Percentiles rank a stretch among this genome's conserved stretches.
Conservation (phyloP, 2,329 filamentous ascomycete species). For the Colletotrichum horii region DNA sequence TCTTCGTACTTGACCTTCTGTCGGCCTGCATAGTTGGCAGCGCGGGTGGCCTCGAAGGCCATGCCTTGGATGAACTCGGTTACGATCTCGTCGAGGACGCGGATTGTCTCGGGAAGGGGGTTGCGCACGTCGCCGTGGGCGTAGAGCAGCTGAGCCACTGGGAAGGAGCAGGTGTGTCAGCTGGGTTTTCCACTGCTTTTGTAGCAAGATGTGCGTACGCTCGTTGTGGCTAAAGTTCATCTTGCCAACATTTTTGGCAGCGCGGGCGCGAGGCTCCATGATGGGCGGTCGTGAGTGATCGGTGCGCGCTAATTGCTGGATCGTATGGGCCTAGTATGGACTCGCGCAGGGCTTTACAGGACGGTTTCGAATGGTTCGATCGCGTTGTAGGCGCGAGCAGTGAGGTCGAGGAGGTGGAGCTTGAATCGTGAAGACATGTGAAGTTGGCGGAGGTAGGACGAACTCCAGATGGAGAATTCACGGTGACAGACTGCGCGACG, state of each 20-base stretch:
- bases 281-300: slow-evolving; percentile 32
- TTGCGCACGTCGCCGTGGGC: slow-evolving; percentile 80
- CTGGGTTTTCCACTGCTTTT: neutral
- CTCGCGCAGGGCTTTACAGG: neutral
- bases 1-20: slow-evolving; percentile 99
- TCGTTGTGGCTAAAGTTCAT: slow-evolving; percentile 80
- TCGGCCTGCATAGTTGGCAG: slow-evolving; percentile 83
- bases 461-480: neutral
- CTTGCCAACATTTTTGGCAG: slow-evolving; percentile 81
- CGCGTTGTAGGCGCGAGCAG: neutral
- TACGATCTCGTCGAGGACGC: slow-evolving; percentile 90
- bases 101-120: slow-evolving; percentile 83
- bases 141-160: slow-evolving; percentile 77
- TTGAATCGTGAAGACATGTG: neutral
- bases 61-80: slow-evolving; percentile 97
- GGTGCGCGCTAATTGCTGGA: neutral
- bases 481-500: slow-evolving; percentile 3
- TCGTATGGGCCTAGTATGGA: neutral
- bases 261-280: slow-evolving; percentile 79
- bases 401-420: neutral
- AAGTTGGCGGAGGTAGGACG: neutral
- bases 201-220: slow-evolving; percentile 52
- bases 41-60: slow-evolving; percentile 86
- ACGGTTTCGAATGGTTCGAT: neutral
- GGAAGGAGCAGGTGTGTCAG: neutral